phyloP scores from a whole-genome alignment of 768 basidiomycete species.

The Lanmaoa pseudosensibilis region DNA sequence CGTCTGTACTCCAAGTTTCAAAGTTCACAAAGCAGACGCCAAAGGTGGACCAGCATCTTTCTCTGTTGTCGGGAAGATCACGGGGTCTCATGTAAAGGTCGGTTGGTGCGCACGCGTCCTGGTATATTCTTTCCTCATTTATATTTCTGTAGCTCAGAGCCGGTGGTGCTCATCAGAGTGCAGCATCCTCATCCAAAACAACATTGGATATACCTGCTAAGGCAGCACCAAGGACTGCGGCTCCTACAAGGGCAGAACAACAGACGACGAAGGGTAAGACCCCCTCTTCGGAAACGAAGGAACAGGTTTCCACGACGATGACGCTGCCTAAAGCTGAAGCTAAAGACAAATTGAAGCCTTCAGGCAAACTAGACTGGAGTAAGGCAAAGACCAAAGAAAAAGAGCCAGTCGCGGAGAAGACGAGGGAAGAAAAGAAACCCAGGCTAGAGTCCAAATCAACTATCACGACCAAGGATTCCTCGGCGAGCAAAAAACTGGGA shows the following conservation, averaged over 20 bases:
- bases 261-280: conserved; percentile 25
- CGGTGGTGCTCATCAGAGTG: conserved; percentile 1
- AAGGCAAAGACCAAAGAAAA: conserved; percentile 51
- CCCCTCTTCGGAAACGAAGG: conserved; percentile 26
- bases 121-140: neutral
- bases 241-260: conserved; percentile 13
- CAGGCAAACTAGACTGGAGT: conserved; percentile 64
- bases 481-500: neutral
- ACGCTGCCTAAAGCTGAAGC: conserved; percentile 16
- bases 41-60: conserved; percentile 17
- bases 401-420: conserved; percentile 5
- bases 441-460: conserved; percentile 11
- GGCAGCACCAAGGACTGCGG: conserved; percentile 10
- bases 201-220: conserved; percentile 36
- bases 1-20: conserved; percentile 35
- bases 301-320: conserved; percentile 27
- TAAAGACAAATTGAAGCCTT: conserved; percentile 33
- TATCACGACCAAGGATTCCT: neutral
- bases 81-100: conserved; percentile 49
- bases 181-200: conserved; percentile 44
- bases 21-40: conserved; percentile 36
- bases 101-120: neutral
- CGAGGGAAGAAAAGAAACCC: conserved; percentile 18
- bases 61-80: conserved; percentile 43
- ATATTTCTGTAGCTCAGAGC: conserved; percentile 16